A percentile compares a stretch with the other conserved stretches of the same genome.
These are phyloP conservation scores for Didymella exigua DNA, from an alignment of 2,329 filamentous ascomycete genomes.

Conservation along the genomic window DNA sequence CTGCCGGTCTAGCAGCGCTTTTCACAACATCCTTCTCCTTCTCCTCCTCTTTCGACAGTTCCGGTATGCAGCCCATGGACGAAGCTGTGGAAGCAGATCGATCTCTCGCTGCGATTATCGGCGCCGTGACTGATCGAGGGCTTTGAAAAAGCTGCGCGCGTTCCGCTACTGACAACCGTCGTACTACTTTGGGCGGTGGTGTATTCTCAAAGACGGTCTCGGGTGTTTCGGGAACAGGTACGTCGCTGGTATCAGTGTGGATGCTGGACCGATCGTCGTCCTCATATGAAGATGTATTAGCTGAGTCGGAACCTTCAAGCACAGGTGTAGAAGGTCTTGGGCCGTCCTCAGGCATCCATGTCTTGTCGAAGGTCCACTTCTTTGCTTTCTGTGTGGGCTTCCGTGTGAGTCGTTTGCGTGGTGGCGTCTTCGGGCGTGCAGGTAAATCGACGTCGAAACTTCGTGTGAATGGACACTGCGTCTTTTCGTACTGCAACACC, in stretches of 20 bases:
- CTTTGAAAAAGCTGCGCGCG: conserved; percentile 41
- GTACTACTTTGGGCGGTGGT: conserved; percentile 20
- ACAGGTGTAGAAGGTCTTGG: conserved; percentile 38
- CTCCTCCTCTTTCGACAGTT: conserved; percentile 20
- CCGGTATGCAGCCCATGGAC: conserved; percentile 29
- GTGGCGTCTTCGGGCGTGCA: conserved; percentile 67
- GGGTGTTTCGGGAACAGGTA: conserved; percentile 29
- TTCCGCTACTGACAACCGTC: conserved; percentile 38
- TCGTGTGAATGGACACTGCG: conserved; percentile 81
- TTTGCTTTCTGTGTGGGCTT: conserved; percentile 62
- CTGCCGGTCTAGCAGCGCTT: conserved; percentile 11
- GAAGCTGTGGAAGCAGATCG: conserved; percentile 22
- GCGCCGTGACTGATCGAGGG: conserved; percentile 36
- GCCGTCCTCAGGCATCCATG: conserved; percentile 55
- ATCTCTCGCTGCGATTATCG: conserved; percentile 16
- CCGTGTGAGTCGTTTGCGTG: conserved; percentile 55
- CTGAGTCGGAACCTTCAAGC: conserved; percentile 38
- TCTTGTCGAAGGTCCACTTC: conserved; percentile 55
- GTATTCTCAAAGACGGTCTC: conserved; percentile 26
- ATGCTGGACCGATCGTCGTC: conserved; percentile 46
- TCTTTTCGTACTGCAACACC: conserved; percentile 85
- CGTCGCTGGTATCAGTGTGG: conserved; percentile 39
- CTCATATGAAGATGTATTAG: conserved; percentile 39
- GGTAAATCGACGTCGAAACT: conserved; percentile 77
- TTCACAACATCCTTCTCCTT: neutral